Conservation (phyloP, 164 flowering plant genomes). For the Annona cherimola region DNA sequence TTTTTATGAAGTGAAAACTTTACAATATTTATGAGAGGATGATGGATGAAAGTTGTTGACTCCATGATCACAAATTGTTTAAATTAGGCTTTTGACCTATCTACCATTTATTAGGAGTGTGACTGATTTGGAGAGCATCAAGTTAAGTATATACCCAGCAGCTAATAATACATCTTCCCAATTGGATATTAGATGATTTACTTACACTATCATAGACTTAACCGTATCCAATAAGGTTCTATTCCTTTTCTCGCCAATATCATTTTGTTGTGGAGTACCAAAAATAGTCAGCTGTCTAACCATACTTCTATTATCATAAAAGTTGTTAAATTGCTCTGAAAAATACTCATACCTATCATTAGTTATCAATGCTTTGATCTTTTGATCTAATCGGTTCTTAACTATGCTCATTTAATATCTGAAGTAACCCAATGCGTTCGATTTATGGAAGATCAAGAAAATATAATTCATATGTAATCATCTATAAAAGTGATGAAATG, state of each 20-base stretch:
- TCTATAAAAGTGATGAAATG: slow-evolving; percentile 25
- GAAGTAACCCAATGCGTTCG: slow-evolving; percentile 5
- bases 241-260: too few relatives aligned
- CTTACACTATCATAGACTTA: not conserved
- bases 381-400: slow-evolving; percentile 1
- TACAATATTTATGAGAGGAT: too few relatives aligned
- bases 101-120: too few relatives aligned
- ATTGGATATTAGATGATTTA: not conserved
- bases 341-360: not conserved
- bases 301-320: not conserved
- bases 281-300: not conserved
- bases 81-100: too few relatives aligned
- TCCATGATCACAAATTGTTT: too few relatives aligned
- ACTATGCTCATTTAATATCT: not conserved
- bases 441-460: not conserved
- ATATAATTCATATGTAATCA: slow-evolving; percentile 14
- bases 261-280: not conserved
- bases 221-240: not conserved
- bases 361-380: not conserved
- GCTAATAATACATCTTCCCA: not conserved
- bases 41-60: too few relatives aligned
- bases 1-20: too few relatives aligned
- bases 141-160: not conserved
- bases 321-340: not conserved
- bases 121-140: not conserved